Evolutionary conservation across 768 basidiomycete genomes (phyloP), one percentile per base, ranked within the genome.

Genomic region (Boletus bicolor): DNA sequence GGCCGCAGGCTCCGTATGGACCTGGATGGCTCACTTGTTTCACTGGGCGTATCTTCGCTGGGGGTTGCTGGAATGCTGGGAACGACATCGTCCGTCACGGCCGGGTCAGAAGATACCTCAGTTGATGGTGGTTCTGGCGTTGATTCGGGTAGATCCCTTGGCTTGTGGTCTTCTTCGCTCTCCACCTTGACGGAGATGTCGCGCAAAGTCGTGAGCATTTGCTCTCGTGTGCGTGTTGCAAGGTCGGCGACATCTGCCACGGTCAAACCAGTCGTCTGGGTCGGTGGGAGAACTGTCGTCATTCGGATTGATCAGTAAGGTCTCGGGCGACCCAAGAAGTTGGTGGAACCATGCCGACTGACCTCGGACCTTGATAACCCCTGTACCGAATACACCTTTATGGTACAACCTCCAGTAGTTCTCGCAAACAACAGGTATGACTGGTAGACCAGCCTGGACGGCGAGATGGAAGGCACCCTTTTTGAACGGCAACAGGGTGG

Each of bases 381-480:
- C 96, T 26, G 78, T 72, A 38, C 85, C 84, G 59, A 98, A 91
- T 19, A 85, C 75, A 36, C 87, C 87, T 58, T 84, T 80, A 66
- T 83, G 85, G 71, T 97, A 98, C 44, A 96, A 62, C 58, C 82
- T 75, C 81, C 91, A 91, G 70, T 98, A 99, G 71, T 98, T 98
- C 76, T 98, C 93, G 49, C 85, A 84, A 3, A 98, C 87, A 49
- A 99, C 82, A 7, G 97, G 96, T 32, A 91, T 82, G 65, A 99
- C 87, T 7, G 97, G 96, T 44, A 98, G 81, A 32, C 89, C 85
- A 12, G 92, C 86, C 72, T 94, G 87, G 26, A 98, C 80, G 30
- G 97, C 97, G 48, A 98, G 81, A 69, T 98, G 94, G 79, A 98
- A 98, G 4, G 93, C 95, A 39, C 97, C 97, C 72, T 98, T 99